These are phyloP conservation scores for Biscutella auriculata DNA, from an alignment of 441 rosid genomes.

Conservation along the genomic window DNA sequence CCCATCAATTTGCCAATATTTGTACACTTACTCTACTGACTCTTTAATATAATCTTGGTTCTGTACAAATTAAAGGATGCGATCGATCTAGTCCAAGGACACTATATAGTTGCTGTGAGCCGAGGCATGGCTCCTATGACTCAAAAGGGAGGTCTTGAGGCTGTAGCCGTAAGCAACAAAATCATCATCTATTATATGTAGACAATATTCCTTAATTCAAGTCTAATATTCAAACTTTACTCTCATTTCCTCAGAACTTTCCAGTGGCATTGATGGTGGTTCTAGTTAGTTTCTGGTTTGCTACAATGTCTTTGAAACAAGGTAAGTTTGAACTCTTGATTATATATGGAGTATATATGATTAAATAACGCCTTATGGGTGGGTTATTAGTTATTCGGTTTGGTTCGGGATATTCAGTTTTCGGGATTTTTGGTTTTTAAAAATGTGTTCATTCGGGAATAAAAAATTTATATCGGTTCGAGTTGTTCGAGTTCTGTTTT, in stretches of 20 bases:
- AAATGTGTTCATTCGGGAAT: too few species aligned
- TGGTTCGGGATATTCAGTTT: too few species aligned
- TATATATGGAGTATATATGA: too few species aligned
- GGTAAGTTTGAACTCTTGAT: slow-evolving; percentile 28
- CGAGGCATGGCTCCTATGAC: slow-evolving; percentile 52
- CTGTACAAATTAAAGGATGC: slow-evolving; percentile 59
- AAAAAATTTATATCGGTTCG: too few species aligned
- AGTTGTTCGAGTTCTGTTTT: too few species aligned
- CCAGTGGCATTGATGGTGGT: slow-evolving; percentile 54
- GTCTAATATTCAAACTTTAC: neutral
- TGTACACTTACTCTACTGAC: neutral
- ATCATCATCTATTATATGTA: neutral
- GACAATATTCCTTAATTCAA: neutral
- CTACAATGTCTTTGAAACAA: slow-evolving; percentile 47
- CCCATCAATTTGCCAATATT: too few species aligned
- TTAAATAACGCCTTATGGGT: too few species aligned
- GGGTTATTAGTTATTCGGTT: too few species aligned
- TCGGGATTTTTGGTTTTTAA: too few species aligned
- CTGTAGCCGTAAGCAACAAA: slow-evolving; percentile 52
- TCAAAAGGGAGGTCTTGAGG: slow-evolving; percentile 48
- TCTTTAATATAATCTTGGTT: slow-evolving; percentile 3
- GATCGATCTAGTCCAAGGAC: slow-evolving; percentile 90
- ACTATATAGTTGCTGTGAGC: slow-evolving; percentile 73
- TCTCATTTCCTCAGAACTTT: slow-evolving; percentile 44
- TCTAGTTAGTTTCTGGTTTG: slow-evolving; percentile 43